Percentiles rank a stretch among this genome's conserved stretches.
Conservation (phyloP, 352 stramenopile species). For the Pilasporangium apinafurcum region DNA sequence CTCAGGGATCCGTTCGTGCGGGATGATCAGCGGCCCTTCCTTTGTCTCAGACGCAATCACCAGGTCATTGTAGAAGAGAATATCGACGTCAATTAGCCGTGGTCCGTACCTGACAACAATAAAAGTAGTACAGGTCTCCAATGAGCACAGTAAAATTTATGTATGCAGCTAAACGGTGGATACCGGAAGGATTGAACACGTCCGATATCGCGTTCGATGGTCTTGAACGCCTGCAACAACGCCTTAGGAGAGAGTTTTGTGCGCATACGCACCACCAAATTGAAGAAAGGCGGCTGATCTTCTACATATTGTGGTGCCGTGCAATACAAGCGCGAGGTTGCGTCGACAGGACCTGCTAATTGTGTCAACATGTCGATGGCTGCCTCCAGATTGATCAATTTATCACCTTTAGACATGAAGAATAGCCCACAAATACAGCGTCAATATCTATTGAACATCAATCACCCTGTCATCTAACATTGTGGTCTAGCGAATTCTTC, state of each 20-base stretch:
- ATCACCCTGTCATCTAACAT: neutral
- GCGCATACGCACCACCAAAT: conserved; percentile 86
- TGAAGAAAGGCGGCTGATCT: conserved; percentile 94
- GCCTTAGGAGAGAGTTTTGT: conserved; percentile 72
- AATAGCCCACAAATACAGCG: neutral
- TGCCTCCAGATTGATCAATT: conserved; percentile 56
- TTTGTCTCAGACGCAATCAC: conserved; percentile 58
- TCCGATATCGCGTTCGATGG: conserved; percentile 87
- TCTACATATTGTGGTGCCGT: conserved; percentile 93
- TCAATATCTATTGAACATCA: neutral
- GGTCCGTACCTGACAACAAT: conserved; percentile 80
- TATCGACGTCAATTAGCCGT: conserved; percentile 93
- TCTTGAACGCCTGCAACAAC: conserved; percentile 84
- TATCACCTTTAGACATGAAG: conserved; percentile 51
- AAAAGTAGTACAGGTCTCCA: neutral
- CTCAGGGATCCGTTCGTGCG: conserved; percentile 92
- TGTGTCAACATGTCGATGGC: conserved; percentile 44
- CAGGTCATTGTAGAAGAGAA: conserved; percentile 89
- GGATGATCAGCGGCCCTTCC: conserved; percentile 85
- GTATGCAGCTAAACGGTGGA: neutral
- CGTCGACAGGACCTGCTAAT: conserved; percentile 38
- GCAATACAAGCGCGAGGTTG: conserved; percentile 90
- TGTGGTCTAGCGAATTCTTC: neutral
- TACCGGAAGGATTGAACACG: conserved; percentile 59
- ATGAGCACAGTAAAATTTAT: neutral